These are phyloP conservation scores for Moniliophthora roreri DNA, from an alignment of 1,284 basidiomycete species.

Conservation along the genomic window DNA sequence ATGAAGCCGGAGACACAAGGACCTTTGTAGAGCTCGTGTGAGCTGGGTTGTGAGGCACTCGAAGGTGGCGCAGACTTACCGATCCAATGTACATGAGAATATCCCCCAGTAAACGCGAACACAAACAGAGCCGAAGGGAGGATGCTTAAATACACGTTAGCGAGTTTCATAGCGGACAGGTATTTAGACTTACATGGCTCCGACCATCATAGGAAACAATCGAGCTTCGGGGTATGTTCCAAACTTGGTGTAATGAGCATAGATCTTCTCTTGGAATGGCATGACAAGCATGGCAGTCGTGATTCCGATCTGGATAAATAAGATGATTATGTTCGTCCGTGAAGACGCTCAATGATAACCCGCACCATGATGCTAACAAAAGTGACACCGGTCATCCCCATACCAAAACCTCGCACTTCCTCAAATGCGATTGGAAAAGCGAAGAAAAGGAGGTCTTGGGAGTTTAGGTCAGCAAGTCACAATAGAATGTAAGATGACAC, in stretches of 20 bases:
- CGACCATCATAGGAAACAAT: conserved; percentile 47
- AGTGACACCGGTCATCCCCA: conserved; percentile 44
- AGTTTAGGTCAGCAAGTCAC: conserved; percentile 19
- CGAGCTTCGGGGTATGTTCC: conserved; percentile 53
- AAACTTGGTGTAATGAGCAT: conserved; percentile 30
- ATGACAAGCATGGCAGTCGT: conserved; percentile 29
- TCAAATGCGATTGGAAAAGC: conserved; percentile 38
- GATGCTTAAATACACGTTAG: no score
- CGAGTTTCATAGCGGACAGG: no score
- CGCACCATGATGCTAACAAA: conserved; percentile 50
- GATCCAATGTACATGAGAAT: conserved; percentile 35
- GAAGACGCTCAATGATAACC: no score
- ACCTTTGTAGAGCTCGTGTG: conserved; percentile 12
- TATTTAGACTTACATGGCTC: conserved; percentile 37
- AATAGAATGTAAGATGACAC: conserved; percentile 4
- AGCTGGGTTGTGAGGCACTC: background rate
- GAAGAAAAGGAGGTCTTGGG: conserved; percentile 37
- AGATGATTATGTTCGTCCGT: no score
- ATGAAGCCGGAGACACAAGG: conserved; percentile 33
- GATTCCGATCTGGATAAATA: conserved; percentile 33
- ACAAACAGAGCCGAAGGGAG: conserved; percentile 36
- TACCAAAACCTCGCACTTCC: conserved; percentile 40
- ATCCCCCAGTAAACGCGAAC: conserved; percentile 48
- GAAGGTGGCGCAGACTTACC: conserved; percentile 20
- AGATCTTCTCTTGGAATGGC: conserved; percentile 33